Base-by-base conservation (phyloP, 495 filamentous ascomycete genomes). In the Aspergillus nidulans region DNA sequence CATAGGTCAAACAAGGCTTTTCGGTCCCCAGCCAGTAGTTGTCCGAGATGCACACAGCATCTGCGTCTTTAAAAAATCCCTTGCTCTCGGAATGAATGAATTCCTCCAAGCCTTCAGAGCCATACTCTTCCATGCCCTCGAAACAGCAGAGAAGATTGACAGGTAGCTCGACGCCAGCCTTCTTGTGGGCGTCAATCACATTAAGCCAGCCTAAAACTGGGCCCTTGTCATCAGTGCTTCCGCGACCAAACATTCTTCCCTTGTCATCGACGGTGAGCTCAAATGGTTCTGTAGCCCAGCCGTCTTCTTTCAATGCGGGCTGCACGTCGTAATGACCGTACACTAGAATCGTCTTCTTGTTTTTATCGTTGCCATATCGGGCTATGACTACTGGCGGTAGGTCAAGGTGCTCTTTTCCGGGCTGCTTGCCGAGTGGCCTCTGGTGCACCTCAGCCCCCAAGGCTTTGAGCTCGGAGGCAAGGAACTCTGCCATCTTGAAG, bases 21-120 rank as follows among this genome's bases (percentile, higher is more conserved):
- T 97, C 89, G 6, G 94, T 96, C 30, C 94, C 94, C 15, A 99
- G 86, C 95, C 95, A 99, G 84, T 99, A 99, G 79, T 99, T 99
- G 72, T 99, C 95, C 46, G 89, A 95, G 64, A 99, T 99, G 77
- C 95, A 97, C 18, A 96, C 92, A 5, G 92, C 95, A 57, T 99
- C 95, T 5, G 90, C 84, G 59, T 96, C 92, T 60, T 88, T 89
- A 75, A 99, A 99, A 78, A 82, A 97, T 51, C 85, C 84, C 75
- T 92, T 90, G 60, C 83, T 87, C 74, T 99, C 95, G 16, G 79
- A 84, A 57, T 87, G 77, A 70, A 99, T 96, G 57, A 97, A 87
- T 40, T 96, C 92, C 57, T 99, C 92, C 38, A 99, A 81, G 36
- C 95, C 95, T 64, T 97, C 95, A 0, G 90, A 96, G 38, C 95